Evolutionary conservation across 176 grass and related monocot genomes (phyloP).

Genomic region (Cymbopogon citratus): DNA sequence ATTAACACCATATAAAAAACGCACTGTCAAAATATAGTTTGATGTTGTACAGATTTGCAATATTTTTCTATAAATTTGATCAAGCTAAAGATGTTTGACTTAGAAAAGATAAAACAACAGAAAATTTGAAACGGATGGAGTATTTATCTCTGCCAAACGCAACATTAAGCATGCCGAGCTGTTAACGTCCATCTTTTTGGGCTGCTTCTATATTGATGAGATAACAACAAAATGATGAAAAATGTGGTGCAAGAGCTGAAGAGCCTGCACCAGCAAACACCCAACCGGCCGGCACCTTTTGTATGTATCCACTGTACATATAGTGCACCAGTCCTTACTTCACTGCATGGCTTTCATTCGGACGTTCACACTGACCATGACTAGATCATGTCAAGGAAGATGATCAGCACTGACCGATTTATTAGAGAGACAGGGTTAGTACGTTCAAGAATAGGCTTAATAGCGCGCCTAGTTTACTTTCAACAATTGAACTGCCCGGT

Average conservation of each 20-base stretch:
- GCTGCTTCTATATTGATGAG: background rate
- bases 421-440: background rate
- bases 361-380: constrained; percentile 26
- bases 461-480: too few species aligned
- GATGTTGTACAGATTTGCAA: background rate
- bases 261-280: constrained; percentile 27
- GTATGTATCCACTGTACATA: background rate
- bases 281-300: background rate
- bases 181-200: background rate
- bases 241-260: background rate
- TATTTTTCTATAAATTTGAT: background rate
- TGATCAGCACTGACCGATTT: background rate
- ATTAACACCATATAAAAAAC: too few species aligned
- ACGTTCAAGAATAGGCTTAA: background rate
- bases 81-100: background rate
- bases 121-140: background rate
- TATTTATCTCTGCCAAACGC: background rate
- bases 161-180: background rate
- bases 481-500: too few species aligned
- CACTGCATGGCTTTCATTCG: background rate
- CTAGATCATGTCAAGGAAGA: background rate
- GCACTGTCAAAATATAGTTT: too few species aligned
- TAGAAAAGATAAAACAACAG: background rate
- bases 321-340: background rate
- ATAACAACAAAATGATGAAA: background rate